Conservation (phyloP, 805 yeast genomes). For the Pichia exigua region DNA sequence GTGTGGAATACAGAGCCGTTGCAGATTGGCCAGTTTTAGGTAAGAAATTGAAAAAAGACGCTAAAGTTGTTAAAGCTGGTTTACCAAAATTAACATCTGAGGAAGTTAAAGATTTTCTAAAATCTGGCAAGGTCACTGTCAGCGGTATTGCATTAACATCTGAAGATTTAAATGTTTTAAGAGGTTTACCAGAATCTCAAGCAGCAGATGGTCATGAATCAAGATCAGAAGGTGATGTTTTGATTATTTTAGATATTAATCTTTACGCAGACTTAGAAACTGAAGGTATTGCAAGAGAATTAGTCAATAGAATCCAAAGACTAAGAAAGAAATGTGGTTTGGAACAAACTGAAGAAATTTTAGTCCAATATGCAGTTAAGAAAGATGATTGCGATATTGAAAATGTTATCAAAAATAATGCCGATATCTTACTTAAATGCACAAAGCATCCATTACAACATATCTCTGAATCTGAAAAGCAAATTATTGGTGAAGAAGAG, state of each 20-base stretch:
- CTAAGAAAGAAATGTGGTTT: slow-evolving; percentile 93
- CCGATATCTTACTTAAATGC: slow-evolving; percentile 64
- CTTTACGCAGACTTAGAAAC: slow-evolving; percentile 80
- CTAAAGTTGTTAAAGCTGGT: slow-evolving; percentile 89
- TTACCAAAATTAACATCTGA: slow-evolving; percentile 74
- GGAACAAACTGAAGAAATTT: slow-evolving; percentile 90
- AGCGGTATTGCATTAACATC: slow-evolving; percentile 81
- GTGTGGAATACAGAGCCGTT: slow-evolving; percentile 86
- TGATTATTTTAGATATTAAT: slow-evolving; percentile 82
- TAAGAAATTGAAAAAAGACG: slow-evolving; percentile 91
- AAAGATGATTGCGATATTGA: slow-evolving; percentile 63
- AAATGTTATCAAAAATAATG: slow-evolving; percentile 54
- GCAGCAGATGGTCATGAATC: slow-evolving; percentile 70
- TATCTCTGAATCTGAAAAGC: slow-evolving; percentile 34
- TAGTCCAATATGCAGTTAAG: slow-evolving; percentile 70
- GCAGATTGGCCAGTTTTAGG: slow-evolving; percentile 99
- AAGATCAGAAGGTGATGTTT: slow-evolving; percentile 82
- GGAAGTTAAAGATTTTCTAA: slow-evolving; percentile 70
- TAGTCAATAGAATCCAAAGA: slow-evolving; percentile 94
- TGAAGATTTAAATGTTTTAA: slow-evolving; percentile 84
- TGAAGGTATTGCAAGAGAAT: slow-evolving; percentile 95
- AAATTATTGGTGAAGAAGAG: slow-evolving; percentile 79
- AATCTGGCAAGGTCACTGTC: slow-evolving; percentile 68
- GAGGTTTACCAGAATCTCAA: slow-evolving; percentile 72
- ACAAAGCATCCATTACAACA: slow-evolving; percentile 57